phyloP scores from a whole-genome alignment of 2,329 filamentous ascomycete species.

The Verticillium isaacii region DNA sequence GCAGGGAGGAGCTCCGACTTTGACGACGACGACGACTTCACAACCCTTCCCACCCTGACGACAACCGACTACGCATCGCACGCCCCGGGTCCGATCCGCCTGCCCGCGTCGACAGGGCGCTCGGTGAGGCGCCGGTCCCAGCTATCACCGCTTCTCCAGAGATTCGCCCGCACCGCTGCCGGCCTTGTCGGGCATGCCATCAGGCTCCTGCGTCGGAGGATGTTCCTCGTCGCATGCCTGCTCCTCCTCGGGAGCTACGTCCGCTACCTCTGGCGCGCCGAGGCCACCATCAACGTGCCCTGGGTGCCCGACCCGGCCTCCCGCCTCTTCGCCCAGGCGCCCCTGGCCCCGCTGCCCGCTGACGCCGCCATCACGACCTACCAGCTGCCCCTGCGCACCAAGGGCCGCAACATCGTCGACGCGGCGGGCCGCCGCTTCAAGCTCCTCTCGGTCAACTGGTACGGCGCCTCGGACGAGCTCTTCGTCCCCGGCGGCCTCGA shows the following conservation, averaged over 20 bases:
- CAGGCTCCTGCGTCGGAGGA: constrained; percentile 7
- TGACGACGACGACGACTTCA: background rate
- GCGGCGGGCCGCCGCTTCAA: constrained; percentile 51
- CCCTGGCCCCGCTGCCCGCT: constrained; percentile 38
- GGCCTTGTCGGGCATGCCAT: background rate
- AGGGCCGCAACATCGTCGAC: constrained; percentile 58
- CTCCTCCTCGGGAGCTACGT: constrained; percentile 30
- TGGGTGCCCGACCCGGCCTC: constrained; percentile 47
- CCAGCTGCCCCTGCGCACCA: constrained; percentile 52
- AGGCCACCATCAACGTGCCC: constrained; percentile 35
- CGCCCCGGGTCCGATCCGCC: background rate
- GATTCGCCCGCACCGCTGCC: background rate
- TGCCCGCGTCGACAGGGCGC: background rate
- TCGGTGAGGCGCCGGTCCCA: background rate
- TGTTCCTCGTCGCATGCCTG: constrained; percentile 31
- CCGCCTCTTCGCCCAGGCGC: constrained; percentile 41
- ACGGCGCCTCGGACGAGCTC: constrained; percentile 63
- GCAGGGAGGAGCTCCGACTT: background rate
- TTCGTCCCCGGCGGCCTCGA: constrained; percentile 62
- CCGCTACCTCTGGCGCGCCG: constrained; percentile 38
- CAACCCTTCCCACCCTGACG: background rate
- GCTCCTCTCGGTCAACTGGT: constrained; percentile 65
- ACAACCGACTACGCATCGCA: background rate
- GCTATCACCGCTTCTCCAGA: background rate
- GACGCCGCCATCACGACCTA: constrained; percentile 41